These are phyloP conservation scores for Lycium barbarum DNA, from an alignment of 257 asterid genomes.

Conservation along the genomic window DNA sequence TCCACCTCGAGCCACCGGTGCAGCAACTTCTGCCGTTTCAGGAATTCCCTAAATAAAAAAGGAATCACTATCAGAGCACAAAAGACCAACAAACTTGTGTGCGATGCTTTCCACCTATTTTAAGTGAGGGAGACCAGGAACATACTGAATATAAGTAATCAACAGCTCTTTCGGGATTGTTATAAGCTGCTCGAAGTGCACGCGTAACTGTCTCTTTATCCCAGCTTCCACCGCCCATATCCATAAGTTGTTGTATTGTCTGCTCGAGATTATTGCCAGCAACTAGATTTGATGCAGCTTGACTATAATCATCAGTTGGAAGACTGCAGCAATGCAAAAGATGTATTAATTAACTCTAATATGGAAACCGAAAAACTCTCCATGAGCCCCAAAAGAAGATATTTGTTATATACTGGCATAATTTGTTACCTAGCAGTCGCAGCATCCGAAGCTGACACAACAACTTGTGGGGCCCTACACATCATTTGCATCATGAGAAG, in stretches of 20 bases:
- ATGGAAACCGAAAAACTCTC: neutral
- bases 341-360: conserved; percentile 32
- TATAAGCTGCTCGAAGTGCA: conserved; percentile 88
- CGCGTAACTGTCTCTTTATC: conserved; percentile 73
- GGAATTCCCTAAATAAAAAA: conserved; percentile 72
- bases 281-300: conserved; percentile 65
- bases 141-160: conserved; percentile 71
- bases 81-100: conserved; percentile 22
- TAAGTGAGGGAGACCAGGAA: conserved; percentile 25
- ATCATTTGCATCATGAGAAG: conserved; percentile 36
- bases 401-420: conserved; percentile 10
- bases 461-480: conserved; percentile 54
- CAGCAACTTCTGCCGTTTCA: conserved; percentile 67
- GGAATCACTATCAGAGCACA: neutral
- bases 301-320: conserved; percentile 41
- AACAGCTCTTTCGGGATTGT: conserved; percentile 69
- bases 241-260: conserved; percentile 75
- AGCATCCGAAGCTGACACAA: conserved; percentile 52
- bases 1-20: conserved; percentile 57
- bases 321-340: conserved; percentile 49
- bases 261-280: conserved; percentile 59
- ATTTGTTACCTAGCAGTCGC: conserved; percentile 51
- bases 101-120: neutral
- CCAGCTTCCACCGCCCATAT: conserved; percentile 95
- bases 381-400: neutral